Evolutionary conservation across 352 stramenopile species (phyloP).

Genomic region (Nothophytophthora sp.): DNA sequence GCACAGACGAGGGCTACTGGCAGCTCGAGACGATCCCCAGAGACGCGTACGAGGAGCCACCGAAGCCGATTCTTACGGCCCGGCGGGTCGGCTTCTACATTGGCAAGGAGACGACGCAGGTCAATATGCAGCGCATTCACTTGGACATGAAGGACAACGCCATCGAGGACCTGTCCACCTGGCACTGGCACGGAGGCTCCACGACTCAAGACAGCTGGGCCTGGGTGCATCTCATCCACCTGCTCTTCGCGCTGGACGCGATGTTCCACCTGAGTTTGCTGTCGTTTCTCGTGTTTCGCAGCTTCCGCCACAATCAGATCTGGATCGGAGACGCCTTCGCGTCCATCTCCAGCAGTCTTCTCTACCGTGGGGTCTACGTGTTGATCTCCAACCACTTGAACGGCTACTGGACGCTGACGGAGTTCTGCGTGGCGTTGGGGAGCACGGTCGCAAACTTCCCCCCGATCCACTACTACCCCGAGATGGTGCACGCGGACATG

Average conservation of each 20-base stretch:
- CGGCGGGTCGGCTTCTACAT: conserved; percentile 38
- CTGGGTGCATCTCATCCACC: conserved; percentile 39
- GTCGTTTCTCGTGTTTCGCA: conserved; percentile 31
- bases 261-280: conserved; percentile 31
- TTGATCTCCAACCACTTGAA: conserved; percentile 36
- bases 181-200: conserved; percentile 26
- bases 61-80: conserved; percentile 27
- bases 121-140: conserved; percentile 34
- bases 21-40: conserved; percentile 9
- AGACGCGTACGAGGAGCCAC: conserved; percentile 8
- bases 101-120: conserved; percentile 29
- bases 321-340: conserved; percentile 48
- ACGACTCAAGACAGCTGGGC: conserved; percentile 48
- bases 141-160: conserved; percentile 26
- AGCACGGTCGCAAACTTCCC: conserved; percentile 18
- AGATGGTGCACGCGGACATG: conserved; percentile 32
- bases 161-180: conserved; percentile 17
- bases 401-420: conserved; percentile 34
- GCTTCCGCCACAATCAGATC: conserved; percentile 24
- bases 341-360: conserved; percentile 30
- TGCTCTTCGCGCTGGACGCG: conserved; percentile 25
- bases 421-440: conserved; percentile 23
- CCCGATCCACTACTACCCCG: conserved; percentile 28
- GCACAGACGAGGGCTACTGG: conserved; percentile 26
- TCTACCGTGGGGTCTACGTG: conserved; percentile 32